Evolutionary conservation across 1,139 yeast species (phyloP).

Genomic region (Kodamaea derodonti): DNA sequence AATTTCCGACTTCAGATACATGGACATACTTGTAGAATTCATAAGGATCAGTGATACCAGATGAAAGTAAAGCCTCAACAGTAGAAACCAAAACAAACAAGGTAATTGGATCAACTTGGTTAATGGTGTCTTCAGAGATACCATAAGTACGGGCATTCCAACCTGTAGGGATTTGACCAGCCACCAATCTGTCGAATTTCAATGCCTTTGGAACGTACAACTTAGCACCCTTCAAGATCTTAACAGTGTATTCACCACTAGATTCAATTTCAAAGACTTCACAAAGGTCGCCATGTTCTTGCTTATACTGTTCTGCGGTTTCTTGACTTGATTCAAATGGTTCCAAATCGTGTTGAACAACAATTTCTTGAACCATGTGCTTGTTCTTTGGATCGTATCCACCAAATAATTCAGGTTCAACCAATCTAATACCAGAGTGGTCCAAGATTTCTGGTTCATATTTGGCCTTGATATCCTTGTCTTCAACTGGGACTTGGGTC

Average conservation of each 20-base stretch:
- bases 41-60: slow-evolving; percentile 97
- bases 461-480: slow-evolving; percentile 85
- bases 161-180: slow-evolving; percentile 98
- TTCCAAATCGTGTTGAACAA: slow-evolving; percentile 92
- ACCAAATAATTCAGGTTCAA: slow-evolving; percentile 89
- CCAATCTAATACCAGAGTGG: slow-evolving; percentile 93
- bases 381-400: slow-evolving; percentile 95
- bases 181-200: slow-evolving; percentile 91
- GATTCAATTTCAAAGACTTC: slow-evolving; percentile 88
- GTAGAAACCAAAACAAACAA: slow-evolving; percentile 90
- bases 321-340: slow-evolving; percentile 94
- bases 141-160: slow-evolving; percentile 97
- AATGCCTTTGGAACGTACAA: slow-evolving; percentile 93
- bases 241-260: slow-evolving; percentile 88
- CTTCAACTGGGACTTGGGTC: slow-evolving; percentile 90
- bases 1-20: slow-evolving; percentile 97
- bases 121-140: slow-evolving; percentile 86
- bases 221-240: slow-evolving; percentile 88
- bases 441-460: slow-evolving; percentile 85
- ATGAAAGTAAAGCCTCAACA: slow-evolving; percentile 85
- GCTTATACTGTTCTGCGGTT: slow-evolving; percentile 91
- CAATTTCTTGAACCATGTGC: slow-evolving; percentile 89
- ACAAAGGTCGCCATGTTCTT: slow-evolving; percentile 89
- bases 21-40: slow-evolving; percentile 98
- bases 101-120: slow-evolving; percentile 95